These are phyloP conservation scores for Tetrahymena elliotti DNA, from an alignment of 73 alveolate genomes.

Conservation along the genomic window DNA sequence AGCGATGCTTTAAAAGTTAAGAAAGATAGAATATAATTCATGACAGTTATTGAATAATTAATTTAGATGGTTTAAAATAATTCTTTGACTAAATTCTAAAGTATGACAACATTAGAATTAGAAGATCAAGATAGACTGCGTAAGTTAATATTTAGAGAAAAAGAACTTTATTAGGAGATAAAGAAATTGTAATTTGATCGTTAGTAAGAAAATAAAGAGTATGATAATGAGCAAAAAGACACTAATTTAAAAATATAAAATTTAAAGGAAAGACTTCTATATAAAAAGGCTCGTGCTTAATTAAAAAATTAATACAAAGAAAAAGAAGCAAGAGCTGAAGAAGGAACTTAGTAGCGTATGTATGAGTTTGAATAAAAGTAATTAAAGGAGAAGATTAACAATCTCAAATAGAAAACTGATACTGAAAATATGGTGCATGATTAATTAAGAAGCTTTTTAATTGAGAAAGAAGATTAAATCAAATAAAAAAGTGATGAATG, in stretches of 20 bases:
- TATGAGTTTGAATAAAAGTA: constrained; percentile 25
- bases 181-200: constrained; percentile 22
- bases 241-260: constrained; percentile 20
- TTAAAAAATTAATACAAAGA: constrained; percentile 28
- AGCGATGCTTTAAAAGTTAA: constrained; percentile 20
- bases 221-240: constrained; percentile 7
- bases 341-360: constrained; percentile 21
- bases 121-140: constrained; percentile 38
- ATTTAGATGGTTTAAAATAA: constrained; percentile 5
- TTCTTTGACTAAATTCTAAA: constrained; percentile 17
- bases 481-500: constrained; percentile 20
- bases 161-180: constrained; percentile 29
- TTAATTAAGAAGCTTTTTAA: constrained; percentile 23
- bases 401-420: background rate
- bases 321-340: constrained; percentile 25
- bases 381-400: constrained; percentile 1
- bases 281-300: constrained; percentile 37
- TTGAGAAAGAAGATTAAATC: constrained; percentile 31
- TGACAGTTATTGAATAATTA: constrained; percentile 19
- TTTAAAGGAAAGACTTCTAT: constrained; percentile 28
- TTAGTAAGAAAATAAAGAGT: constrained; percentile 20
- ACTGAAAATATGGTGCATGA: constrained; percentile 40
- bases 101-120: constrained; percentile 11
- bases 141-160: constrained; percentile 26
- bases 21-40: constrained; percentile 30